These are phyloP conservation scores for Ophiorrhiza pumila DNA, from an alignment of 257 asterid species.

Conservation along the genomic window DNA sequence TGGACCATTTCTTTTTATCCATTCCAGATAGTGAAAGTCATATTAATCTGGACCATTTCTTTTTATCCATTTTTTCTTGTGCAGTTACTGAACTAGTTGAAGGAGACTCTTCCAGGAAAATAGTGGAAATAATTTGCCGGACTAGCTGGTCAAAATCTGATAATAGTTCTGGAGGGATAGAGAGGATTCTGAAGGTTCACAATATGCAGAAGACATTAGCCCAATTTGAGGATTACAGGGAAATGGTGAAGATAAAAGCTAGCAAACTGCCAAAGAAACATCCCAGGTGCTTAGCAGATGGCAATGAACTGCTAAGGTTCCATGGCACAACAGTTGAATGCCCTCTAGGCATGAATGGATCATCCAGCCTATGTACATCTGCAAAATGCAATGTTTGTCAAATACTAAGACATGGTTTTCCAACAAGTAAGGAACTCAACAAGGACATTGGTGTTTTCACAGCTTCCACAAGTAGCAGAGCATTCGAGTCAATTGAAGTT, in stretches of 20 bases:
- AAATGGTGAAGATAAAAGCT: constrained; percentile 74
- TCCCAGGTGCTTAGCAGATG: constrained; percentile 94
- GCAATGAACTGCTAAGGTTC: constrained; percentile 82
- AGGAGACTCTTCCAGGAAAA: constrained; percentile 86
- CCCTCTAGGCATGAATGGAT: constrained; percentile 51
- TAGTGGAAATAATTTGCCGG: constrained; percentile 85
- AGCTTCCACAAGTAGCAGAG: constrained; percentile 77
- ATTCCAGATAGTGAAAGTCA: neutral
- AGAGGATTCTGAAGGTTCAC: constrained; percentile 83
- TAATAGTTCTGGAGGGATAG: constrained; percentile 40
- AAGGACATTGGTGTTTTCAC: constrained; percentile 75
- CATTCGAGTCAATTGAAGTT: constrained; percentile 54
- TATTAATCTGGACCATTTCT: neutral
- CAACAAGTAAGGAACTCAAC: constrained; percentile 38
- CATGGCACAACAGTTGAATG: constrained; percentile 67
- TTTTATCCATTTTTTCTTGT: neutral
- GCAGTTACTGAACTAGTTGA: constrained; percentile 74
- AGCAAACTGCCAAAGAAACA: constrained; percentile 70
- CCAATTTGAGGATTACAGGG: constrained; percentile 83
- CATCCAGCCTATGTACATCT: constrained; percentile 55
- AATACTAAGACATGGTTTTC: constrained; percentile 64
- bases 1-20: neutral
- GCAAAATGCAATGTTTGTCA: constrained; percentile 62
- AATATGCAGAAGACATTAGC: constrained; percentile 77
- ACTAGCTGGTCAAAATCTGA: constrained; percentile 49